A percentile compares a stretch with the other conserved stretches of the same genome.
phyloP scores from a whole-genome alignment of 2,329 filamentous ascomycete genomes.

The Blumeria graminis region DNA sequence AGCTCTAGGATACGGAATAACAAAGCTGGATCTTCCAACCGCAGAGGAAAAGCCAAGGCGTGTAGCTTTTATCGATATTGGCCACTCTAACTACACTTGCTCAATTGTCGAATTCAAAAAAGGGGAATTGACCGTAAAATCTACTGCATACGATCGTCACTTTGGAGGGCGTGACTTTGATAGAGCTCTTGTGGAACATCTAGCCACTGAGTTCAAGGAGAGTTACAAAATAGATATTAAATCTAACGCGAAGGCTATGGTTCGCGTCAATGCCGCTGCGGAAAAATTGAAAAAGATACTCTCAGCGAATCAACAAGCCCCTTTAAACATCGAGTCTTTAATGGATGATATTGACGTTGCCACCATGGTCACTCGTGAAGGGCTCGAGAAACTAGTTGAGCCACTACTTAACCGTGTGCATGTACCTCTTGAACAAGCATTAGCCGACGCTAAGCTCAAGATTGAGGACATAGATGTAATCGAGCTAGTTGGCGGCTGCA shows the following conservation, averaged over 20 bases:
- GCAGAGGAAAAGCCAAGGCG: constrained; percentile 80
- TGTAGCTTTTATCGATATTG: constrained; percentile 82
- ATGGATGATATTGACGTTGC: constrained; percentile 95
- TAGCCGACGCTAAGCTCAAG: constrained; percentile 79
- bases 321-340: constrained; percentile 88
- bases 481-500: constrained; percentile 85
- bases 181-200: constrained; percentile 80
- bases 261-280: constrained; percentile 65
- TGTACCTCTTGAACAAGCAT: constrained; percentile 63
- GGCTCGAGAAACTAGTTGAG: constrained; percentile 76
- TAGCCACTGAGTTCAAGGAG: constrained; percentile 85
- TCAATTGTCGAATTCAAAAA: constrained; percentile 93
- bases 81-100: constrained; percentile 86
- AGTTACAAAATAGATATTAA: constrained; percentile 95
- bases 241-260: constrained; percentile 68
- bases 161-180: constrained; percentile 97
- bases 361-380: constrained; percentile 74
- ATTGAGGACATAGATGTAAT: constrained; percentile 79
- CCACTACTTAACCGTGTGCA: constrained; percentile 55
- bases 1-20: constrained; percentile 91
- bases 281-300: constrained; percentile 98
- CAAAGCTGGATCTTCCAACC: constrained; percentile 75
- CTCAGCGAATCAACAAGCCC: constrained; percentile 79
- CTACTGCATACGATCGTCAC: constrained; percentile 80
- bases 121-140: constrained; percentile 83